Conservation (phyloP, 1,284 basidiomycete species). For the Marasmius fiardii region DNA sequence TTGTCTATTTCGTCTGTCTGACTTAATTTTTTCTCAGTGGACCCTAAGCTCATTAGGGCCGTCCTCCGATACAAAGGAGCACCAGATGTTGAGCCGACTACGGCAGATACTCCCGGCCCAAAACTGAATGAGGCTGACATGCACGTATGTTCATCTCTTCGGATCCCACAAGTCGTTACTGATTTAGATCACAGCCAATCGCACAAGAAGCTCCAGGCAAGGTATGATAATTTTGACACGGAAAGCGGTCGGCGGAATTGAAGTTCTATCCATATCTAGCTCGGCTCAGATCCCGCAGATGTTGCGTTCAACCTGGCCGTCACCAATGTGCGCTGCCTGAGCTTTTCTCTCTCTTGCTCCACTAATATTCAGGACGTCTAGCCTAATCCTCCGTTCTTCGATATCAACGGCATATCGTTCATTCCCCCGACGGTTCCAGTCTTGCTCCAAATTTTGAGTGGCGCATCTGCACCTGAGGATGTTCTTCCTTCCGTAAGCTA, state of each 20-base stretch:
- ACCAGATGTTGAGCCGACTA: constrained; percentile 31
- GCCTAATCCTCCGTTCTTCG: constrained; percentile 33
- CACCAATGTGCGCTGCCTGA: constrained; percentile 3
- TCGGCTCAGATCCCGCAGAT: constrained; percentile 29
- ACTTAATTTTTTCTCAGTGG: constrained; percentile 1
- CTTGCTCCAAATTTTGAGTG: constrained; percentile 35
- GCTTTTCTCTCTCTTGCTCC: too few species aligned
- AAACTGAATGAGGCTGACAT: constrained; percentile 30
- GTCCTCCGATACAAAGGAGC: constrained; percentile 48
- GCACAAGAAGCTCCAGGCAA: constrained; percentile 25
- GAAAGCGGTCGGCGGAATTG: neutral
- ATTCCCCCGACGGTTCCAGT: constrained; percentile 32
- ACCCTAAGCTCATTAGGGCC: constrained; percentile 25
- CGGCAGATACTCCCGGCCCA: constrained; percentile 22
- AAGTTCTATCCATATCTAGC: constrained; percentile 7
- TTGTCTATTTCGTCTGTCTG: too few species aligned
- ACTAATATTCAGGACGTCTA: constrained; percentile 6
- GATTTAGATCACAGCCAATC: constrained; percentile 24
- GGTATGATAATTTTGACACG: neutral
- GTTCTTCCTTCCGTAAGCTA: constrained; percentile 26
- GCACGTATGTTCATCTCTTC: constrained; percentile 23
- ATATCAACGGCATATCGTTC: constrained; percentile 33
- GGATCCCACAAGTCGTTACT: neutral
- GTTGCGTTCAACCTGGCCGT: constrained; percentile 30
- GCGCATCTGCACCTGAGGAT: constrained; percentile 29